Evolutionary conservation across 2,329 filamentous ascomycete genomes (phyloP).

Genomic region (Cercospora berteroae): DNA sequence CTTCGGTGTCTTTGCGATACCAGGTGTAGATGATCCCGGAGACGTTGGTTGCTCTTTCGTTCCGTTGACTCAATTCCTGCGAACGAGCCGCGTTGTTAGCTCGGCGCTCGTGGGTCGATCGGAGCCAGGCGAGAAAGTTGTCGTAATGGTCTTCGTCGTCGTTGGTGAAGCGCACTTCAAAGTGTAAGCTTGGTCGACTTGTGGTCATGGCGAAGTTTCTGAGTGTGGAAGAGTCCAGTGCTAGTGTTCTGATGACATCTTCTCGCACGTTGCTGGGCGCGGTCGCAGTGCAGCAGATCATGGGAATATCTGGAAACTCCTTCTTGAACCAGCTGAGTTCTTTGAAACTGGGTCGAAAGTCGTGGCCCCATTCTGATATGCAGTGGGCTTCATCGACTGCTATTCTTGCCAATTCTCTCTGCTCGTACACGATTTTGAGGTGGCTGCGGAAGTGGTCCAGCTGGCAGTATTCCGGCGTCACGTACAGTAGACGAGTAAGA

Average conservation of each 20-base stretch:
- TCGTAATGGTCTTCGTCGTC: conserved; percentile 72
- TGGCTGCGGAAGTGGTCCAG: conserved; percentile 73
- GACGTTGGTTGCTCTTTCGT: conserved; percentile 60
- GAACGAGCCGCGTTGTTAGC: conserved; percentile 56
- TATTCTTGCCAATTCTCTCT: conserved; percentile 81
- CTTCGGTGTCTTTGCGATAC: conserved; percentile 71
- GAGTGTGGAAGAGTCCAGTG: conserved; percentile 62
- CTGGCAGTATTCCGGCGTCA: conserved; percentile 86
- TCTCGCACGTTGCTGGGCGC: conserved; percentile 75
- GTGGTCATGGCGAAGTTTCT: conserved; percentile 81
- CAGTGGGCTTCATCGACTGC: conserved; percentile 95
- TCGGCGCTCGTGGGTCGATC: conserved; percentile 68
- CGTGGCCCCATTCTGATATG: conserved; percentile 96
- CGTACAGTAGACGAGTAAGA: conserved; percentile 77
- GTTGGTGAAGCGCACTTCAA: conserved; percentile 80
- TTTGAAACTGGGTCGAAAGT: conserved; percentile 92
- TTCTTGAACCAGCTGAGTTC: conserved; percentile 80
- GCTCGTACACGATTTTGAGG: conserved; percentile 69
- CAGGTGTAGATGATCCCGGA: conserved; percentile 79
- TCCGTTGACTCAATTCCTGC: conserved; percentile 55
- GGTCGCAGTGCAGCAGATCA: conserved; percentile 91
- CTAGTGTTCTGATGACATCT: conserved; percentile 77
- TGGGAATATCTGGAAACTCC: conserved; percentile 77
- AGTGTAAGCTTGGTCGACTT: conserved; percentile 79
- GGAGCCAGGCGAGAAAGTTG: conserved; percentile 75